Evolutionary conservation across 306 rosid genomes (phyloP), one percentile per base, ranked within the genome.

Genomic region (Hippophae rhamnoides): DNA sequence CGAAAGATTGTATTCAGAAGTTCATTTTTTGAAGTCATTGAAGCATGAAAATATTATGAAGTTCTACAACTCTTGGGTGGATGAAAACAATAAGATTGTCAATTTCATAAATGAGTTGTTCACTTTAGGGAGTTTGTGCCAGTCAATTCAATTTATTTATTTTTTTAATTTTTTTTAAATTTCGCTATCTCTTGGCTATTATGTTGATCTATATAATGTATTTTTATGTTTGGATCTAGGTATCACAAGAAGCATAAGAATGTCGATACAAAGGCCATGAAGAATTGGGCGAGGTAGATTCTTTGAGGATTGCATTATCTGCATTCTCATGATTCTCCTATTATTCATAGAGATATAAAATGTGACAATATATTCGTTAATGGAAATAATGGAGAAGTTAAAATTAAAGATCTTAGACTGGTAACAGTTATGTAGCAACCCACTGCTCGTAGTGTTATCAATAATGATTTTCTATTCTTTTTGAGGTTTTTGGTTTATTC

Each of bases 321-420:
- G 70, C 98, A 92, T 60, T 41, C 86, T 66, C 89, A 83, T n/a
- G 46, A 62, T 75, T 89, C 98, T 64, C 84, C 95, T 31, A 77
- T 92, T 43, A 78, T 87, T 61, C 98, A 90, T 23, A 87, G 98
- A 82, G 98, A 90, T 72, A 71, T 90, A 50, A 90, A 90, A 64
- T 92, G 96, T 52, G 98, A 92, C 76, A 92, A 92, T 55, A 73
- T 92, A 62, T 87, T 92, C 57, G 85, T 92, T 54, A 92, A 92
- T 58, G 96, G 96, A 53, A 82, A 92, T 54, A 82, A 27, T 45
- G 96, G 96, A 60, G 84, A 76, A 63, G 84, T 90, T 46, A 90
- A 87, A 81, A 83, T 90, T 57, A 96, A 95, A 55, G 98, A 92
- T 80, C 98, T 92, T 58, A 96, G 98, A 23, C 65, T 87, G 78